Base-by-base conservation (phyloP, 2,329 filamentous ascomycete species). In the Thelonectria blattea region DNA sequence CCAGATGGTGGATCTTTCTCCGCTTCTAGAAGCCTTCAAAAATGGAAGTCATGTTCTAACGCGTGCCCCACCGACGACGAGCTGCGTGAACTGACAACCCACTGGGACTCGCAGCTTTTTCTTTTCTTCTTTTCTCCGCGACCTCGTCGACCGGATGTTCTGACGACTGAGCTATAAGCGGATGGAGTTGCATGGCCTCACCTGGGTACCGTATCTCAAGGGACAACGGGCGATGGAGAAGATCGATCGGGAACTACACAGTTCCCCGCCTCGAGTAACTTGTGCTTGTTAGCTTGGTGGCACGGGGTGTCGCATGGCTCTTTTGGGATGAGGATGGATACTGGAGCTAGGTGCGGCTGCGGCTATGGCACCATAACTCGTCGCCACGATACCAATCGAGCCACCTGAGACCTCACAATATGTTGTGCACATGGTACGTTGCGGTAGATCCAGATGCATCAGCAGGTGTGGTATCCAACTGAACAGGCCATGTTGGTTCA, bases 291-390 rank as follows among this genome's bases (percentile, higher is more conserved):
- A 17, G 11, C 30, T 41, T 52, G 32, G 47, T 58, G 14, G 43
- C 12, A 55, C 47, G 10, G 37, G 30, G 22, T 20, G 17, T 20
- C n/a, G 12, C 18, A 37, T 15, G 17, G 39, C 34, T 30, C 27
- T 30, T 30, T 30, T 52, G 46, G 15, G 32, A 34, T n/a, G 17
- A 14, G 34, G 42, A 39, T 15, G 12, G 18, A 54, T 55, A 51
- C 54, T 47, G 34, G 37, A 52, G 37, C 47, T 64, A 49, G 37
- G 43, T 64, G 34, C 11, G 15, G 34, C 34, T 37, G 54, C 42
- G 51, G 22, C 46, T 47, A 63, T 63, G 58, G 64, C 58, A 66
- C 66, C 61, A 62, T 61, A 66, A 59, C 45, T 48, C 24, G 39
- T 54, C 20, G 47, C 45, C 56, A 55, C 50, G 37, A 52, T 58